phyloP scores from a whole-genome alignment of 345 rosid genomes.

The Murraya koenigii region DNA sequence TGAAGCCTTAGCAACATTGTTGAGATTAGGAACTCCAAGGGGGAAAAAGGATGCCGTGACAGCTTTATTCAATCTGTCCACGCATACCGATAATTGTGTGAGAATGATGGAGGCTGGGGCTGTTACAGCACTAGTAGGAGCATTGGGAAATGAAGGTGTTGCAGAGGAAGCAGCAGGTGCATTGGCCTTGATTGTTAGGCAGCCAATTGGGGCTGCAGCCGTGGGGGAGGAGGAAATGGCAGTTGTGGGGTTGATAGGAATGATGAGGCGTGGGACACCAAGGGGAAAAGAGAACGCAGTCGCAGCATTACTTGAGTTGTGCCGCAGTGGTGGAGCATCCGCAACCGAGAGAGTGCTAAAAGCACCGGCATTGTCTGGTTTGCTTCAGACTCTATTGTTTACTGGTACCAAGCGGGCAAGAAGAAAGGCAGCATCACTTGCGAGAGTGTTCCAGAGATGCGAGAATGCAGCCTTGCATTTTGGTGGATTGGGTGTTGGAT shows the following conservation, averaged over 20 bases:
- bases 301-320: conserved; percentile 87
- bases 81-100: conserved; percentile 72
- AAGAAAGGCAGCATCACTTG: conserved; percentile 93
- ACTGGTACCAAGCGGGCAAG: conserved; percentile 94
- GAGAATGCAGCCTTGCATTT: conserved; percentile 54
- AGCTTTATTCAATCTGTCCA: conserved; percentile 80
- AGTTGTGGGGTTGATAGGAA: conserved; percentile 57
- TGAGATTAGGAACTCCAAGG: conserved; percentile 70
- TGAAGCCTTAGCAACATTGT: conserved; percentile 67
- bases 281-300: conserved; percentile 97
- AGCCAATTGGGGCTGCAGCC: conserved; percentile 69
- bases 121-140: conserved; percentile 64
- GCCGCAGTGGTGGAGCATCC: conserved; percentile 73
- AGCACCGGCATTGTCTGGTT: conserved; percentile 76
- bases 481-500: conserved; percentile 57
- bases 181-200: conserved; percentile 80
- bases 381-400: conserved; percentile 74
- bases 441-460: conserved; percentile 78
- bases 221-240: conserved; percentile 76
- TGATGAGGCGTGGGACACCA: conserved; percentile 92
- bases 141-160: conserved; percentile 68
- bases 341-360: conserved; percentile 67
- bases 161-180: conserved; percentile 95
- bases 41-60: conserved; percentile 97
- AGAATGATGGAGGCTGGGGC: conserved; percentile 86